Evolutionary conservation across 352 stramenopile species (phyloP), one percentile per base, ranked within the genome.

Genomic region (Phytophthora megakarya): DNA sequence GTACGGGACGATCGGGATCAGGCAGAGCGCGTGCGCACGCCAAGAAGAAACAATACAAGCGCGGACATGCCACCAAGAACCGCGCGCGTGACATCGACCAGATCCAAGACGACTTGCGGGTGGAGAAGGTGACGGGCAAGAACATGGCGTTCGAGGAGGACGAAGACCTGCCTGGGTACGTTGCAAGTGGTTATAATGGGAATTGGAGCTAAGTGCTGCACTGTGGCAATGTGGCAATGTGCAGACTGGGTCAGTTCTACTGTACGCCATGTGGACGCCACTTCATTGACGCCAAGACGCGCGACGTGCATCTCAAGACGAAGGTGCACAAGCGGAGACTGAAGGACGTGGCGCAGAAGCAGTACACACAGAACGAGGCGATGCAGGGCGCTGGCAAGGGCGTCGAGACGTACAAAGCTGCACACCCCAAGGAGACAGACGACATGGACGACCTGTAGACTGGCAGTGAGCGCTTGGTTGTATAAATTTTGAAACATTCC

Each of bases 21-120:
- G 76, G 72, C 58, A 90, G 88, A 72, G 81, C 84, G 68, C 73
- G 84, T 52, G 71, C 80, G 18, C 81, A 89, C 72, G 80, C 76
- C 60, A 96, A 94, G 73, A 94, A 94, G 70, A 96, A 93, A 60
- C 73, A 88, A 48, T 96, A 94, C 84, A 93, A 92, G 75, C 84
- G 84, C 56, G 72, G 76, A 35, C 87, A 96, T 62, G 73, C 82
- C 47, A 96, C 87, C 57, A 94, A 93, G 72, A 87, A 82, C 58
- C 80, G 87, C 61, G 43, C 77, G 48, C 84, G 87, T 26, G 87
- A 96, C 44, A 76, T 96, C 12, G 87, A 96, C 53, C 87, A 96
- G 81, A 94, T 96, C 65, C 87, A 94, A 78, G 87, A 96, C 78
- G 87, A 96, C 48, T 46, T 96, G 53, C 72, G 65, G 32, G 38